Evolutionary conservation across 352 stramenopile genomes (phyloP), one percentile per base, ranked within the genome.

Genomic region (Globisporangium paddicum): DNA sequence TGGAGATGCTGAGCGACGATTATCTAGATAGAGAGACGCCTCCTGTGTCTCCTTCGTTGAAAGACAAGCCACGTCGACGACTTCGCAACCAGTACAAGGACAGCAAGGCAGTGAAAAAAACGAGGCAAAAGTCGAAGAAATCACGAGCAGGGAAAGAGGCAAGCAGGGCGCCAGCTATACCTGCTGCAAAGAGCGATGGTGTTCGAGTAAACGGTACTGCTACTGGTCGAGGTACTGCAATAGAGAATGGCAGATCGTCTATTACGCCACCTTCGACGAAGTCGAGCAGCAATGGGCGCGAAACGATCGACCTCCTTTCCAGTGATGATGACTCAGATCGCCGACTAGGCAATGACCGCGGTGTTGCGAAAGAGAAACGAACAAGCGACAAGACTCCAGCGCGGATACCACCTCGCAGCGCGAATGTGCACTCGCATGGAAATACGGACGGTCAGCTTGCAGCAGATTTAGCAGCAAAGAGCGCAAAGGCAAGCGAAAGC

Each of bases 1-100:
- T 71, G 21, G 74, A 79, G 49, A 37, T 80, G 21, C 66, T 86
- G 16, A 82, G 72, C 37, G 76, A 84, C 26, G 76, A 82, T 25
- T 78, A 77, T 37, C 35, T 85, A 16, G 56, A 80, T 41, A 76
- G 58, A 40, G 65, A 79, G 59, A 3, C 62, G 37, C 13, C 48
- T 11, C 1, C 21, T 23, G 4, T 25, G 14, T 46, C 26, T 13
- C 37, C 53, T 50, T 50, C 60, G 1, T 55, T 52, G 5, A 75
- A 69, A 23, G 44, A 19, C 19, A 75, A 69, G 38, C 54, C 58
- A 8, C 54, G 52, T 50, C 62, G 50, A 23, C 74, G 73, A 23
- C 44, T 56, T 50, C 45, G 46, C 5, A 58, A 57, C 23, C 25
- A 60, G 23, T 28, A 65, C 14, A 23, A 42, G 37, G 51, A 50